Conservation (phyloP, 164 flowering plant species). For the Tetracentron sinense region DNA sequence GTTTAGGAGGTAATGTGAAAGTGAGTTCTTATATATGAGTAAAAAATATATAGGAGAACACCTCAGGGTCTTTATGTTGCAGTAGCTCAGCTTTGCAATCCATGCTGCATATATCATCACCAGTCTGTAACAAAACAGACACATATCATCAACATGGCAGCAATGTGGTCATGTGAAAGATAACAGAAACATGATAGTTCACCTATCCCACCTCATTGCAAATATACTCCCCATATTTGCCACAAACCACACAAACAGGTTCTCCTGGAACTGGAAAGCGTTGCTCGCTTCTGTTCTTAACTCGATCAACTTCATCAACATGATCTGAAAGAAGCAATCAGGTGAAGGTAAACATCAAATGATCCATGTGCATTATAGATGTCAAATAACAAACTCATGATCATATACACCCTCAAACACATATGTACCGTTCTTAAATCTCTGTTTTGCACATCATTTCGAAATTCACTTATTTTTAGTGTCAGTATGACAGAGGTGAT, state of each 20-base stretch:
- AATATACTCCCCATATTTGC: conserved; percentile 86
- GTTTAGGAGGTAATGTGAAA: neutral
- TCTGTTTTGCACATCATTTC: neutral
- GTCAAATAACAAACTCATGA: neutral
- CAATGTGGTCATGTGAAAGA: neutral
- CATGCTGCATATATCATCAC: conserved; percentile 85
- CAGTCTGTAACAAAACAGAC: conserved; percentile 49
- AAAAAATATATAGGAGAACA: conserved; percentile 9
- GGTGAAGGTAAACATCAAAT: neutral
- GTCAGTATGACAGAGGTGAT: neutral
- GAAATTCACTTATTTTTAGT: neutral
- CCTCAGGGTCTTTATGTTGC: conserved; percentile 35
- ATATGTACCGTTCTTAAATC: neutral
- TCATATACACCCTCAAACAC: neutral
- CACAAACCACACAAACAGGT: conserved; percentile 80
- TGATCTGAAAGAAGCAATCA: conserved; percentile 22
- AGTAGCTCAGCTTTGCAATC: conserved; percentile 75
- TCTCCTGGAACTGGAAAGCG: conserved; percentile 80
- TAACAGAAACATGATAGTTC: neutral
- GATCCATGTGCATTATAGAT: neutral
- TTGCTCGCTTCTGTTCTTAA: conserved; percentile 62
- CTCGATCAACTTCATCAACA: conserved; percentile 27
- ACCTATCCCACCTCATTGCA: conserved; percentile 61
- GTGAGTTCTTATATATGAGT: neutral
- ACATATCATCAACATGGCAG: neutral